Evolutionary conservation across 73 alveolate genomes (phyloP), one percentile per base, ranked within the genome.

Genomic region (Uronychia setigera): DNA sequence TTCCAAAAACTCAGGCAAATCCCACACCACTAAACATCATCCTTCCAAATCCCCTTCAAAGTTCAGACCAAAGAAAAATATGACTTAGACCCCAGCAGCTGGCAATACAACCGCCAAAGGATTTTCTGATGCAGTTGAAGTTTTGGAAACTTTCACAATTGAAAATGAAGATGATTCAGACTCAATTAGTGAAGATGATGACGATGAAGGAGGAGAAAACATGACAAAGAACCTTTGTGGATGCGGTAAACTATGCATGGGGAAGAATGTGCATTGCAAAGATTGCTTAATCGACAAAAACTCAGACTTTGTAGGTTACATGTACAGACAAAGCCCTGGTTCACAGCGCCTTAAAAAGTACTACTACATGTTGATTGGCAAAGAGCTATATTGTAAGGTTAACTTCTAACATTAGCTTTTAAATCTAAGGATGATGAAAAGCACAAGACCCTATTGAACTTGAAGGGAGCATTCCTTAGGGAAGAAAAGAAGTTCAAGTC

Each of bases 221-320:
- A 29, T 87, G 57, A 46, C 29, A 32, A 19, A 81, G 33, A 87
- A 87, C 35, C 77, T 87, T 1, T 58, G 86, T 28, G 88, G 78
- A 19, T 46, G 67, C 67, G 67, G 67, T 46, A 46, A 46, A 46
- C 19, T 46, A 19, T 46, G 67, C 67, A 46, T 46, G 67, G 67
- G 67, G 5, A 46, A 46, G 5, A 46, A 46, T 46, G 67, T 46
- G n/a, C 67, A 46, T 19, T 46, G 67, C 67, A 46, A 46, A 19
- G 67, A 46, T 46, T 46, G 67, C 19, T 19, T 46, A 46, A 19
- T 46, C n/a, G 67, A 46, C 67, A 46, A 46, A 19, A 46, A 46
- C 67, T 46, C 67, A 46, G 67, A 85, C 59, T 57, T 94, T 35
- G 98, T 91, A 76, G 98, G 98, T 29, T 90, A 92, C 79, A 88